Base-by-base conservation (phyloP, 192 early-diverging fungal species). In the Coemansia sp. region DNA sequence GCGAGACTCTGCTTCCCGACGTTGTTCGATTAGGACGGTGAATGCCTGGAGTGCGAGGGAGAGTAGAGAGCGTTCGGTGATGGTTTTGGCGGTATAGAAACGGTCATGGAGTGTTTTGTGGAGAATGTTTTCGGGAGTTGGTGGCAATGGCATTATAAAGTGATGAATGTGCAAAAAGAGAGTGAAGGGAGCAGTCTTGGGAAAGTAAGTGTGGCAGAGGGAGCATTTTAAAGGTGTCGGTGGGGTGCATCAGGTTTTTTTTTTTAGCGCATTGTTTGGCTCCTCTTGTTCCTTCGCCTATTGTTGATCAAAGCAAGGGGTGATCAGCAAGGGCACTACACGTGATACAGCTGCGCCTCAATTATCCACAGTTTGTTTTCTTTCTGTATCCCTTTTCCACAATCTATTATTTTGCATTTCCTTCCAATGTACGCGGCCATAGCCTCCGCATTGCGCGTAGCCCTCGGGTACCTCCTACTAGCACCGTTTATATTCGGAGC, bases 41-140 rank as follows among this genome's bases (percentile, higher is more conserved):
- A 66, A 63, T 8, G 61, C 53, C 12, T 64, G 75, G 4, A 71
- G 61, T 0, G 75, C 65, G 25, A 77, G 28, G 1, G 68, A 53
- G 3, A 77, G 58, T 6, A 77, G 14, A 23, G 75, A 69, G 0
- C 62, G 60, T 42, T 77, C 75, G 26, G 57, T 39, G 25, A 38
- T 28, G 61, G 33, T 68, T 18, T 67, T 62, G 18, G 69, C 48
- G 5, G 57, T 42, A 57, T 65, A 61, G 50, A 71, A 68, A 18
- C 75, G 60, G 65, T 77, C 75, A 21, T 71, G 68, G 14, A 77
- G 42, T 0, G 66, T 47, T 25, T 71, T 70, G 61, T 77, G 68
- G 23, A 77, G 31, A 3, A 71, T 64, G 56, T 70, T 59, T 36
- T 77, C 75, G 45, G 65, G 60, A 6, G 63, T 66, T 45, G 65